These are phyloP conservation scores for Dryadomyces quercivorus DNA, from an alignment of 2,329 filamentous ascomycete genomes.

Conservation along the genomic window DNA sequence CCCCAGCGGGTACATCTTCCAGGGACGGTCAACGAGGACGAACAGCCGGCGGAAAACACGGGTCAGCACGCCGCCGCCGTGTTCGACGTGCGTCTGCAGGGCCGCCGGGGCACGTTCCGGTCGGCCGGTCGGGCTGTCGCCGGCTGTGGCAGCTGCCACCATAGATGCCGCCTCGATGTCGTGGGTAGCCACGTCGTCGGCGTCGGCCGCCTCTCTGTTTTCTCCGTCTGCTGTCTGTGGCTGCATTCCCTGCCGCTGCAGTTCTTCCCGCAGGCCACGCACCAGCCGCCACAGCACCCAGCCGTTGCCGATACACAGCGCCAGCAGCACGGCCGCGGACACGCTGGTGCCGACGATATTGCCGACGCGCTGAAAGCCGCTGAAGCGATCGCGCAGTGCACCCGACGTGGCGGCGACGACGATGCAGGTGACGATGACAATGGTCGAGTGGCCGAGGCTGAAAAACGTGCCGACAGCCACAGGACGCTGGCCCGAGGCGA, in stretches of 20 bases:
- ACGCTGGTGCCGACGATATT: slow-evolving; percentile 84
- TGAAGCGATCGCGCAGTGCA: slow-evolving; percentile 69
- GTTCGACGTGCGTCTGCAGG: slow-evolving; percentile 52
- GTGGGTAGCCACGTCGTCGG: slow-evolving; percentile 4
- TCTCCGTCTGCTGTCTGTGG: slow-evolving; percentile 9
- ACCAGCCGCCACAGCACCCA: slow-evolving; percentile 76
- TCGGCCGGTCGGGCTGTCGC: background rate
- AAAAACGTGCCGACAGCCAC: slow-evolving; percentile 94
- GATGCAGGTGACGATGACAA: slow-evolving; percentile 81
- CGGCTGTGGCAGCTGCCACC: background rate
- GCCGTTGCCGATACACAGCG: slow-evolving; percentile 71
- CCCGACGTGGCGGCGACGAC: slow-evolving; percentile 86
- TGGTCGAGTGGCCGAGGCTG: slow-evolving; percentile 83
- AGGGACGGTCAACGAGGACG: slow-evolving; percentile 59
- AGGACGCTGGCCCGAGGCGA: slow-evolving; percentile 73
- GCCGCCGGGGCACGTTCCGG: slow-evolving; percentile 17
- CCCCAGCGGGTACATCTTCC: slow-evolving; percentile 94
- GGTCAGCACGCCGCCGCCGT: slow-evolving; percentile 62
- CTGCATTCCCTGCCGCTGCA: slow-evolving; percentile 28
- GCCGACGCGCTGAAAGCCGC: slow-evolving; percentile 65
- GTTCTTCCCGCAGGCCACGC: slow-evolving; percentile 50
- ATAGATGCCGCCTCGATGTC: slow-evolving; percentile 6
- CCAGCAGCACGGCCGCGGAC: slow-evolving; percentile 68
- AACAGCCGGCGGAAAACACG: slow-evolving; percentile 64
- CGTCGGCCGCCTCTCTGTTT: background rate